Evolutionary conservation across 208 protist genomes (phyloP), one percentile per base, ranked within the genome.

Genomic region (Leishmania major): DNA sequence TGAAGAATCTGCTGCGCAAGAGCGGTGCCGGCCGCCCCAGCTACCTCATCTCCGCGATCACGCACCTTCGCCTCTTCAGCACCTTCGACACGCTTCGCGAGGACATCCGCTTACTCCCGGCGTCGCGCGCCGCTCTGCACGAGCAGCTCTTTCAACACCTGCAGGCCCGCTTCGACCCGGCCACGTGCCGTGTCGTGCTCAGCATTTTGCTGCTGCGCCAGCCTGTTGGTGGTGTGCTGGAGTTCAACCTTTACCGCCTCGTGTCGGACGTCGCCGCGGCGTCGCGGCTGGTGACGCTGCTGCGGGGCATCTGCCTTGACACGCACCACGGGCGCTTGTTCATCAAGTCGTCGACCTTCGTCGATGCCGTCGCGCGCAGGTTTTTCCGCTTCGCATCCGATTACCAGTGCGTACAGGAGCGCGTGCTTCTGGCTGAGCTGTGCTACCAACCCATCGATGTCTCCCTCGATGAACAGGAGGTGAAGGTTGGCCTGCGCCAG

Each of bases 61-160:
- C 87, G 22, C 91, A 96, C 79, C 87, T 98, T 57, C 89, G 93
- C 5, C 89, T 97, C 43, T 96, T 96, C 90, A 96, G 92, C 84
- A 89, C 84, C 19, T 96, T 93, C 77, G 91, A 93, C 78, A 96
- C 92, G 11, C 88, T 98, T 47, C 88, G 89, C 31, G 80, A 86
- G 25, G 93, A 96, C 76, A 94, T 98, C 51, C 86, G 87, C n/a
- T 43, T 80, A 19, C 85, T 98, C 2, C 94, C 95, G 1, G 84
- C 83, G 17, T 91, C 89, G 45, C 81, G 89, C 35, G 84, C 84
- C 6, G 81, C 91, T 60, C 86, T 97, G 2, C 89, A 91, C 77
- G 64, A 83, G 60, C 79, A 88, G 47, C 84, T 94, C 75, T 89
- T 97, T 67, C 37, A 71, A 40, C 76, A 90, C 55, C 82, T 96